Evolutionary conservation across 2,329 filamentous ascomycete species (phyloP), one percentile per base, ranked within the genome.

Genomic region (Hirsutella thompsonii): DNA sequence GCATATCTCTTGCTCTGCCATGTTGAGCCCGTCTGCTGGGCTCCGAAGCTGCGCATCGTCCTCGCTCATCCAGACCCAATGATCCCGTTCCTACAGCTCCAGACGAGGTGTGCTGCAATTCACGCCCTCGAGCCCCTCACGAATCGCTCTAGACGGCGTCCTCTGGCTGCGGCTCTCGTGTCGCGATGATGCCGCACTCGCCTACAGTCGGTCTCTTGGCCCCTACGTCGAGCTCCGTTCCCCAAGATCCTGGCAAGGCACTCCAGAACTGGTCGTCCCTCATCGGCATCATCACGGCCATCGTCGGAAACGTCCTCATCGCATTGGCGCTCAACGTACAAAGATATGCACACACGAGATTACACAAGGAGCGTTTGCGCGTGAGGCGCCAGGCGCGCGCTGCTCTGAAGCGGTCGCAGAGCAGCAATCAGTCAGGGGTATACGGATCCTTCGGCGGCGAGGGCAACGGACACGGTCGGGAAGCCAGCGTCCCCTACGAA

Each of bases 241-340:
- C 52, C 28, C 54, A 52, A 41, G 56, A 64, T 29, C 57, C 61
- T 26, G 67, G 65, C 37, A 66, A 72, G 40, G 66, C 70, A 8
- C 59, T 80, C 20, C 70, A 75, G 48, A 68, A 80, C 58, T 96
- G 90, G 89, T 94, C 88, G 37, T 93, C 88, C 20, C 69, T 96
- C 41, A 96, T 98, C 55, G 92, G 92, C 52, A 95, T 98, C 54
- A 64, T 90, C 41, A 94, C 89, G 3, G 89, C 92, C 39, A 93
- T 98, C 54, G 74, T 83, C 39, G 92, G 92, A 42, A 98, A 98
- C 55, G 69, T 95, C 28, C 73, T 98, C 40, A 96, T 98, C 49
- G 94, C 90, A 1, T 79, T 98, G 47, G 92, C 92, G 11, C 76
- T 98, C 46, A 98, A 98, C 57, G 90, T 93, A 38, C 92, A 98